Percentiles rank a stretch among this genome's conserved stretches.
Evolutionary conservation across 2,329 filamentous ascomycete species (phyloP).

Genomic region (Cladophialophora exuberans): DNA sequence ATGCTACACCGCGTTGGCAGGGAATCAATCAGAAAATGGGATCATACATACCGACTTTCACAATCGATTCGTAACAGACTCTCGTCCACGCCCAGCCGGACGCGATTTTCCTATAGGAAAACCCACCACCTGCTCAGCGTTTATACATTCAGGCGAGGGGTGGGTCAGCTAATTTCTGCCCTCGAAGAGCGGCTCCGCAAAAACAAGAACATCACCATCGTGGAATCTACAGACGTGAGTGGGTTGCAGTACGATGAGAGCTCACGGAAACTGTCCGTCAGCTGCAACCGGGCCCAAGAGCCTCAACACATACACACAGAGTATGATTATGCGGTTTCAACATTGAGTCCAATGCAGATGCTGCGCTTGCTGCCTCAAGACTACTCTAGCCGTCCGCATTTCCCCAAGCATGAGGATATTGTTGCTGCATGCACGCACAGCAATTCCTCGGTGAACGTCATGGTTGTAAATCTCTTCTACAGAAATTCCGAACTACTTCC

Average conservation of each 20-base stretch:
- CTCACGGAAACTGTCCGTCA: conserved; percentile 21
- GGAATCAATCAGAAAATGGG: too few species aligned
- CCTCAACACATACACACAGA: not conserved
- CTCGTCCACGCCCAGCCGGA: too few species aligned
- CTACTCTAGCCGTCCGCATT: conserved; percentile 17
- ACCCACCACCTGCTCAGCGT: conserved; percentile 39
- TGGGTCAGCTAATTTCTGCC: conserved; percentile 62
- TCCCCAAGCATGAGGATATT: conserved; percentile 26
- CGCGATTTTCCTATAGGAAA: not conserved
- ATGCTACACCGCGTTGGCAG: conserved; percentile 1
- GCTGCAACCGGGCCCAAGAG: conserved; percentile 30
- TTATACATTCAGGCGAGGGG: conserved; percentile 57
- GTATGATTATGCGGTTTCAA: conserved; percentile 38
- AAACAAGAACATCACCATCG: conserved; percentile 64
- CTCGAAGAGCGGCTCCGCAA: conserved; percentile 56
- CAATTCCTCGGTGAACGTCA: conserved; percentile 71
- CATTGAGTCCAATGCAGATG: conserved; percentile 25
- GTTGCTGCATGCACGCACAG: conserved; percentile 29
- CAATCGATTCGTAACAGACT: too few species aligned
- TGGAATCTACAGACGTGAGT: conserved; percentile 42
- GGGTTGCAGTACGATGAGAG: too few species aligned
- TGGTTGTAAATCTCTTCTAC: conserved; percentile 92
- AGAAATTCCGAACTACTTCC: conserved; percentile 65
- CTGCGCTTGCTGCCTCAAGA: conserved; percentile 24
- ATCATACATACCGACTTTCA: too few species aligned